Evolutionary conservation across 148 eudicot genomes (phyloP), one percentile per base, ranked within the genome.

Genomic region (Arctostaphylos glauca): DNA sequence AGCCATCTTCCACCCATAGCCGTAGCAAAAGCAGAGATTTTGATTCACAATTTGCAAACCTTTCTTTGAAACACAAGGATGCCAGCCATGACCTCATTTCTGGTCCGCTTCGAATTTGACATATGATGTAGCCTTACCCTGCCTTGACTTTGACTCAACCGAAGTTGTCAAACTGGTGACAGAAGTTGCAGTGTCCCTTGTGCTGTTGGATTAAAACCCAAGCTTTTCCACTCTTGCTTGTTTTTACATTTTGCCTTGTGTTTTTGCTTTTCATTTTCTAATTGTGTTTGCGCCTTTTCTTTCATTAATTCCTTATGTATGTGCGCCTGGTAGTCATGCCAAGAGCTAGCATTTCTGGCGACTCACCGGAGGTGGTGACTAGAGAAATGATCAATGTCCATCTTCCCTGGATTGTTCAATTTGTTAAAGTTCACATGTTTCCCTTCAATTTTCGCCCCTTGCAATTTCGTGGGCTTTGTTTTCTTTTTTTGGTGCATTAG

Each of bases 321-420:
- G 86, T 90, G 97, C 98, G 85, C 98, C 98, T 91, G 94, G 98
- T 86, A 79, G 94, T 88, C 92, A 70, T 87, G 83, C 85, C 83
- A 48, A 85, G 91, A 81, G 82, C 59, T 60, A 46, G 76, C 60
- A 81, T 66, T 85, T 89, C 38, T 82, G 83, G 82, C 83, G 92
- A 88, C 91, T 92, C 88, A 82, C 92, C 98, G 85, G 98, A 91
- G 98, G 97, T 94, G 98, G 84, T 89, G 62, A 81, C 77, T 47
- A 0, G 44, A 79, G 77, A 81, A 59, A 44, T 73, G 82, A 70
- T 44, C 72, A 44, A 68, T 16, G 74, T 74, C 77, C 58, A 67
- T 79, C 73, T 44, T 49, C 68, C 18, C 31, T 52, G 41, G 62
- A 70, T 4, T 75, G 81, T 58, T 81, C 47, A 19, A 59, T 31